Conservation (phyloP, 2,329 filamentous ascomycete genomes). For the Ophiostoma piceae region DNA sequence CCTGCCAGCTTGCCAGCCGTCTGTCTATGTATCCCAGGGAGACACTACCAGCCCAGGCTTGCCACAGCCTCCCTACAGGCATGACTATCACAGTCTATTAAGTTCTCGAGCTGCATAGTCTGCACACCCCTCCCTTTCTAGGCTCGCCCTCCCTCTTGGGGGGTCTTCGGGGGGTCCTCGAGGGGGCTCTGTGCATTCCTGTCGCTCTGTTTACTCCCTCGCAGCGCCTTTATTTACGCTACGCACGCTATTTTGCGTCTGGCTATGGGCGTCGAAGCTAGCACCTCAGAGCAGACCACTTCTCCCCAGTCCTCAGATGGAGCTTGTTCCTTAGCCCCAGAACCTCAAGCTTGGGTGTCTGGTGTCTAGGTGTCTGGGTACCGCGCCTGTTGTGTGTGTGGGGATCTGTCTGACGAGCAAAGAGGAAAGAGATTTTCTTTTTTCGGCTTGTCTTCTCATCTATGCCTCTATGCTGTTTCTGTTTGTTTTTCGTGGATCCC, state of each 20-base stretch:
- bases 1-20: neutral
- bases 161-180: neutral
- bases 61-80: neutral
- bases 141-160: neutral
- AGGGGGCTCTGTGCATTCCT: conserved; percentile 11
- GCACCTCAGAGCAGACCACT: neutral
- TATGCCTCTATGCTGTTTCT: conserved; percentile 8
- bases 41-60: neutral
- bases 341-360: neutral
- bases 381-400: conserved; percentile 19
- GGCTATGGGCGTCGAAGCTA: neutral
- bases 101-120: conserved; percentile 7
- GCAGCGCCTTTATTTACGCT: neutral
- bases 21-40: neutral
- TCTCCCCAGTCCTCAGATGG: neutral
- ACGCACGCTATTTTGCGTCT: neutral
- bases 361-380: neutral
- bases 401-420: conserved; percentile 14
- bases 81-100: conserved; percentile 9
- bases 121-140: conserved; percentile 14
- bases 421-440: conserved; percentile 17
- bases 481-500: conserved; percentile 20
- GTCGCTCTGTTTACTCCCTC: conserved; percentile 11
- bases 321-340: neutral
- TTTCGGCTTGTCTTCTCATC: conserved; percentile 15